Base-by-base conservation (phyloP, 192 early-diverging fungal species). In the Oehlia diaphana region DNA sequence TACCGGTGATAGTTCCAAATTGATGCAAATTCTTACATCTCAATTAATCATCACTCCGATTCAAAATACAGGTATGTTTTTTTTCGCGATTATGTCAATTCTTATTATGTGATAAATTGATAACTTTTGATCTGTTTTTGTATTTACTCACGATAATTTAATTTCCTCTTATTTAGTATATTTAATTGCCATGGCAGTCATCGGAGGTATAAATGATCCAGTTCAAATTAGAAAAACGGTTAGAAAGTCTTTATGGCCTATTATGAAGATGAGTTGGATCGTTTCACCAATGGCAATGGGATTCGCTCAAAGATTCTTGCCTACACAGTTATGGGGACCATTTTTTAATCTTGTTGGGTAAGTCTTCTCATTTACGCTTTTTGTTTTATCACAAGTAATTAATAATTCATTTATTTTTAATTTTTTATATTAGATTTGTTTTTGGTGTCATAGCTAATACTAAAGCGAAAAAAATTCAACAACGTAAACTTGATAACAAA, bases 11-110 rank as follows among this genome's bases (percentile, higher is more conserved):
- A 79, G 86, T 77, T 90, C 89, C 76, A 92, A 91, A 76, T 79
- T 97, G 66, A 81, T 91, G 71, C 91, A 94, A 78, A 88, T 96
- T 37, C 80, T 97, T 75, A 90, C 88, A 42, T 84, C 90, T 71
- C 93, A 95, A 81, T 82, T 97, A 33, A 84, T 96, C 72, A 91
- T 95, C 71, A 92, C 93, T 61, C 96, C 96, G 23, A 94, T 96
- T 76, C 91, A 93, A 82, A 96, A 95, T 85, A 74, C 19, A 26
- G 50, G 49, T 63, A 74, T 58, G 26, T 69, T 65, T 19, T 61
- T 42, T 42, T 42, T 42, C 6, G 39, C 10, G 21, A 31, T 72
- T 35, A 35, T 72, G 2, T 28, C 14, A 10, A 28, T 39, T 16
- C 26, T 9, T 70, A 42, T 26, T 47, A 47, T 47, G 12, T 47